Evolutionary conservation across 164 flowering plant species (phyloP).

Genomic region (Magnolia changhungtana): DNA sequence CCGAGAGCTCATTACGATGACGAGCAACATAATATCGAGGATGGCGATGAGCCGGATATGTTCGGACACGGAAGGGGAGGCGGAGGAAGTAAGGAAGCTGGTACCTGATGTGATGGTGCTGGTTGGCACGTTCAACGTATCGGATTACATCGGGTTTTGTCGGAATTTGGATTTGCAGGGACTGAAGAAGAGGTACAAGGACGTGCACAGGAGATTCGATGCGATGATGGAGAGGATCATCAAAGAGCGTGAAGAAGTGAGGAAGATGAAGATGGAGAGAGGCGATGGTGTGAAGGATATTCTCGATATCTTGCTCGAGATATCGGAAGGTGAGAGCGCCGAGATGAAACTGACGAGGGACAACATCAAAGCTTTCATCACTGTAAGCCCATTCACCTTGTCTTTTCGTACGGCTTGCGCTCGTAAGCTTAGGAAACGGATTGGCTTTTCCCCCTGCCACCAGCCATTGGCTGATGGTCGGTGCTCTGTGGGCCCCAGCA

Average conservation of each 20-base stretch:
- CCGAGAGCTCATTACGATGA: constrained; percentile 28
- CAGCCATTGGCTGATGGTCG: too few species aligned
- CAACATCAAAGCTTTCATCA: constrained; percentile 50
- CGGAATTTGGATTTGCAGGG: constrained; percentile 47
- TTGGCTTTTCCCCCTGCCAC: too few species aligned
- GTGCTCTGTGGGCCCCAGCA: too few species aligned
- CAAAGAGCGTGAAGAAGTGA: constrained; percentile 23
- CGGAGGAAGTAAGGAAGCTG: constrained; percentile 26
- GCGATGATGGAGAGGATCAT: constrained; percentile 43
- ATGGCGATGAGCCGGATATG: constrained; percentile 40
- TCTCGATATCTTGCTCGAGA: constrained; percentile 45
- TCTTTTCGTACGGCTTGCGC: not conserved
- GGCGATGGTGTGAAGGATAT: constrained; percentile 27
- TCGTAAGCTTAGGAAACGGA: too few species aligned
- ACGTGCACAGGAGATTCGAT: constrained; percentile 31
- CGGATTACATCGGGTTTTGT: constrained; percentile 42
- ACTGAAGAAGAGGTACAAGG: constrained; percentile 28
- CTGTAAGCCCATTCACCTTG: constrained; percentile 28
- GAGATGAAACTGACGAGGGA: constrained; percentile 42
- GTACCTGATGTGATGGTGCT: constrained; percentile 35
- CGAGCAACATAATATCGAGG: constrained; percentile 41
- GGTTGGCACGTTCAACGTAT: constrained; percentile 37
- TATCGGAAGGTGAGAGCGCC: constrained; percentile 28
- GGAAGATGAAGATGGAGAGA: constrained; percentile 13
- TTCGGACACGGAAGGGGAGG: constrained; percentile 29